These are phyloP conservation scores for Corynascus novoguineensis DNA, from an alignment of 495 filamentous ascomycete species.

Conservation along the genomic window DNA sequence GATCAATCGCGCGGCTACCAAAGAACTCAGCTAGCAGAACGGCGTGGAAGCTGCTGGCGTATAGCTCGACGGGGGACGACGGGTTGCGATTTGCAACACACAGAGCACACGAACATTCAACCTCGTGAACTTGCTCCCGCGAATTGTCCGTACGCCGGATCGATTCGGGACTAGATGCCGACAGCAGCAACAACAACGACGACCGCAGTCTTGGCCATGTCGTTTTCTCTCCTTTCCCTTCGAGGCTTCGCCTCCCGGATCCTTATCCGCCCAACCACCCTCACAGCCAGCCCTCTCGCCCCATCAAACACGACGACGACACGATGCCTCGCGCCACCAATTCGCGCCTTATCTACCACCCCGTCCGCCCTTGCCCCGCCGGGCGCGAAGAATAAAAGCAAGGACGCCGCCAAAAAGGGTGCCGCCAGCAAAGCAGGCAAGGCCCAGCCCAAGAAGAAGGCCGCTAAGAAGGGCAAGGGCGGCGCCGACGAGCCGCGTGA, in stretches of 20 bases:
- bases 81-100: not conserved
- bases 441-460: conserved; percentile 1
- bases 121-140: not conserved
- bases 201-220: conserved; percentile 17
- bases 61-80: not conserved
- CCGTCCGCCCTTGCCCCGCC: conserved; percentile 2
- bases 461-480: conserved; percentile 28
- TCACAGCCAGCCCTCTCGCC: conserved; percentile 2
- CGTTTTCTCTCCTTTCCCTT: conserved; percentile 20
- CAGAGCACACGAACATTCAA: not conserved
- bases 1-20: not conserved
- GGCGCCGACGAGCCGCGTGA: conserved; percentile 14
- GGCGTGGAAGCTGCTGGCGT: not conserved
- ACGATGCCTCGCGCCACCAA: conserved; percentile 9
- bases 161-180: not conserved
- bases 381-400: conserved; percentile 5
- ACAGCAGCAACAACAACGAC: too few species aligned
- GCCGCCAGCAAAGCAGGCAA: not conserved
- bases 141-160: not conserved
- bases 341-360: conserved; percentile 16
- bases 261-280: conserved; percentile 11
- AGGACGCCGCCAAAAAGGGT: not conserved
- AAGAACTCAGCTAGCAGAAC: not conserved
- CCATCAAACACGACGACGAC: not conserved
- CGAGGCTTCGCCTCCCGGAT: conserved; percentile 29